These are phyloP conservation scores for Stagonosporopsis rhizophila DNA, from an alignment of 2,329 filamentous ascomycete genomes.

Conservation along the genomic window DNA sequence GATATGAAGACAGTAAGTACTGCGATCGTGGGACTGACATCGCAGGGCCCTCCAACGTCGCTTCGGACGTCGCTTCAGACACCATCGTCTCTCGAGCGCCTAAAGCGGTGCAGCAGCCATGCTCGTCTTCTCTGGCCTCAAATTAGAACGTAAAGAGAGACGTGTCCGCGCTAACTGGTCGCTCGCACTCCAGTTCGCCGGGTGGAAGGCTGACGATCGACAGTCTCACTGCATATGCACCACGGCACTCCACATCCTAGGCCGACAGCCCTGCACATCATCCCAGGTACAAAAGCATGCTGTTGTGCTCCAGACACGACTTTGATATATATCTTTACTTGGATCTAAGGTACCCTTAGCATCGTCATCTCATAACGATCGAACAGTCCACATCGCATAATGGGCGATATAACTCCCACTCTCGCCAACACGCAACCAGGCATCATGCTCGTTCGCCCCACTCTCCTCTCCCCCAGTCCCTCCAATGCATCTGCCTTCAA, in stretches of 20 bases:
- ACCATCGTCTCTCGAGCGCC: background rate
- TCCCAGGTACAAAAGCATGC: background rate
- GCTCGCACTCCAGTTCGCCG: conserved; percentile 5
- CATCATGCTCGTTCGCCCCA: conserved; percentile 26
- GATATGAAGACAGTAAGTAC: background rate
- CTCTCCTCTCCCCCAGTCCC: conserved; percentile 9
- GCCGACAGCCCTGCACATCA: background rate
- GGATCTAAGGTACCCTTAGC: background rate
- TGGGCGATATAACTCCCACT: background rate
- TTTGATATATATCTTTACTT: background rate
- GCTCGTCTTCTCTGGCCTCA: background rate
- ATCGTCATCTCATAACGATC: background rate
- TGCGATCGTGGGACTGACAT: background rate
- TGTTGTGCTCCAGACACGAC: too few species aligned
- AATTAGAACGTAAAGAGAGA: background rate
- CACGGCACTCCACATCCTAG: conserved; percentile 18
- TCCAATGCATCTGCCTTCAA: conserved; percentile 13
- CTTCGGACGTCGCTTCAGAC: background rate
- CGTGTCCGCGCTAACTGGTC: background rate
- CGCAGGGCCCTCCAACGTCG: background rate
- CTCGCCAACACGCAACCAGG: background rate
- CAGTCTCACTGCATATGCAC: conserved; percentile 5
- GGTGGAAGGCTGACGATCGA: background rate
- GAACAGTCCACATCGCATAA: background rate
- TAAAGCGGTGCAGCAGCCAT: background rate